Base-by-base conservation (phyloP, 208 protist species). In the Lotmaria passim region DNA sequence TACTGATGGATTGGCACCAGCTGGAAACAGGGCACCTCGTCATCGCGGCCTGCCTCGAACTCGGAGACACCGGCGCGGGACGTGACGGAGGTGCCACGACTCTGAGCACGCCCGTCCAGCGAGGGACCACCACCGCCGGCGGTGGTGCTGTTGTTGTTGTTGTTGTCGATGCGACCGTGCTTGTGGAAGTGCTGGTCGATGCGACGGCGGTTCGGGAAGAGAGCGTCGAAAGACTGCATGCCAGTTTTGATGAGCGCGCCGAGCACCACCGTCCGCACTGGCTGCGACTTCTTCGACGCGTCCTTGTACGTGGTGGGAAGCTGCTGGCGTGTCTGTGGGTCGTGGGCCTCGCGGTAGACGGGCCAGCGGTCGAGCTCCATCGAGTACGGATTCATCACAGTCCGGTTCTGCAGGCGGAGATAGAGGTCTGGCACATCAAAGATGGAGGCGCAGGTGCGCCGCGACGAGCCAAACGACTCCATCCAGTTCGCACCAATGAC, bases 311-410 rank as follows among this genome's bases (percentile, higher is more conserved):
- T 55, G 11, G 43, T 75, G 39, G 55, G 64, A 48, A 78, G 58
- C 15, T 68, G 69, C 34, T 63, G 43, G 11, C 58, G 46, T 19
- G 50, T 53, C 6, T 41, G 26, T 7, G 26, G 57, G 47, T 62
- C 65, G 34, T 70, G 41, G 5, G 66, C 50, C 55, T 86, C 84
- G 19, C 69, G 53, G 65, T 83, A 66, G 23, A 88, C 63, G 23
- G 87, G 63, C 85, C 87, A 93, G 23, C 87, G 87, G 65, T 93
- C 87, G 17, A 93, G 85, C 73, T 93, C 87, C 41, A 78, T 79
- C 7, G 85, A 75, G 57, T 82, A 83, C 26, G 80, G 85, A 43
- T 86, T 75, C 62, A 83, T 74, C 64, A 82, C 56, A 21, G 87
- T 86, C 55, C 87, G 84, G 66, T 94, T 94, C 70, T 91, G 85